Evolutionary conservation across 805 yeast genomes (phyloP).

Genomic region (Lachancea mirantina): DNA sequence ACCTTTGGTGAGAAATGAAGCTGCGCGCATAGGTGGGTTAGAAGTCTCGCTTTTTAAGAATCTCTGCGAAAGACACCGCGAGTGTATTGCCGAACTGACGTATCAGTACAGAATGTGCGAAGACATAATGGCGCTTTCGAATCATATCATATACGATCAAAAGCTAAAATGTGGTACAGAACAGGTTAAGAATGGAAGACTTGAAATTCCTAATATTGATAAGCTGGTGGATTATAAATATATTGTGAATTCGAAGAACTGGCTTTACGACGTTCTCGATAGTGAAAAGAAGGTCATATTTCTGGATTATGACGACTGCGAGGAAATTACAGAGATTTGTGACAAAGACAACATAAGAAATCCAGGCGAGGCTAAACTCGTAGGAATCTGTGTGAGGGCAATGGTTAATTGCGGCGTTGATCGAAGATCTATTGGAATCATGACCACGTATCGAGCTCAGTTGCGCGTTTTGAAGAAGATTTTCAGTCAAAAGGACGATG

Average conservation of each 20-base stretch:
- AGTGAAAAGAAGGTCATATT: constrained; percentile 61
- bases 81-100: constrained; percentile 65
- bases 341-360: constrained; percentile 69
- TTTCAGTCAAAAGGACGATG: constrained; percentile 16
- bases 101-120: constrained; percentile 89
- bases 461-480: constrained; percentile 39
- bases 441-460: constrained; percentile 86
- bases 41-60: constrained; percentile 70
- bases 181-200: constrained; percentile 50
- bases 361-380: constrained; percentile 59
- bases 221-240: constrained; percentile 8
- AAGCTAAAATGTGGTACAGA: constrained; percentile 68
- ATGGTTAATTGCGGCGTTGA: constrained; percentile 54
- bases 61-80: constrained; percentile 66
- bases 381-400: constrained; percentile 53
- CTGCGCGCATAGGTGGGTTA: constrained; percentile 51
- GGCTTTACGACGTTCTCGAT: constrained; percentile 54
- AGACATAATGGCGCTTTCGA: constrained; percentile 80
- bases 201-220: constrained; percentile 41
- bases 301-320: constrained; percentile 62
- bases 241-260: constrained; percentile 19
- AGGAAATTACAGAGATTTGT: constrained; percentile 44
- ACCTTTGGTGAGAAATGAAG: constrained; percentile 68
- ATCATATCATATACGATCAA: constrained; percentile 69
- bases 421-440: constrained; percentile 64